Conservation (phyloP, 2,329 filamentous ascomycete genomes). For the Epichloe elymi region DNA sequence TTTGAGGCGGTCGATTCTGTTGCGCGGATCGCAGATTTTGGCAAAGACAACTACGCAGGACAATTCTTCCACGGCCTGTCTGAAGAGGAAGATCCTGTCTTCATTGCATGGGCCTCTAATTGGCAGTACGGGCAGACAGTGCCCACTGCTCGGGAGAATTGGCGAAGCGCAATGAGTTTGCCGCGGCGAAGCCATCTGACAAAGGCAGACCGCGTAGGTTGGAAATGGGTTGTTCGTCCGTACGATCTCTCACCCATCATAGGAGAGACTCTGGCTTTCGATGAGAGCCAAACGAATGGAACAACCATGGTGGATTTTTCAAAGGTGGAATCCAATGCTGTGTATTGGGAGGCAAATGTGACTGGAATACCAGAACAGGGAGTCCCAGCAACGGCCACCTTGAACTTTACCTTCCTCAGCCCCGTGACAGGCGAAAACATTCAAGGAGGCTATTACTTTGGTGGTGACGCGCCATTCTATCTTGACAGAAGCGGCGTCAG, state of each 20-base stretch:
- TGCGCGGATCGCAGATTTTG: slow-evolving; percentile 20
- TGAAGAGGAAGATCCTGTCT: slow-evolving; percentile 16
- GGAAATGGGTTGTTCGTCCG: slow-evolving; percentile 35
- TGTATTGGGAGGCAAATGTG: slow-evolving; percentile 43
- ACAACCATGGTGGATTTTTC: slow-evolving; percentile 37
- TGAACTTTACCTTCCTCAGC: slow-evolving; percentile 18
- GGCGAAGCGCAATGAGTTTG: slow-evolving; percentile 20
- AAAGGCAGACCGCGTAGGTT: slow-evolving; percentile 35
- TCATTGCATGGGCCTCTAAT: slow-evolving; percentile 23
- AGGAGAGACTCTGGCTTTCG: slow-evolving; percentile 29
- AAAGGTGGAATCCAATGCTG: slow-evolving; percentile 31
- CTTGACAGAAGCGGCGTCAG: slow-evolving; percentile 15
- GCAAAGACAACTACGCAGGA: slow-evolving; percentile 24
- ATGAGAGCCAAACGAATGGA: slow-evolving; percentile 32
- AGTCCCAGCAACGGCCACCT: slow-evolving; percentile 9
- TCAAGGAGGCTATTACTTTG: slow-evolving; percentile 15
- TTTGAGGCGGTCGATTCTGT: slow-evolving; percentile 26
- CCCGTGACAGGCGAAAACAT: slow-evolving; percentile 15
- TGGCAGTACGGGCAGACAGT: slow-evolving; percentile 20
- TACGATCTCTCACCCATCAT: slow-evolving; percentile 35
- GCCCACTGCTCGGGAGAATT: slow-evolving; percentile 18
- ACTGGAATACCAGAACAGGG: slow-evolving; percentile 19
- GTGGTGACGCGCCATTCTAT: slow-evolving; percentile 15
- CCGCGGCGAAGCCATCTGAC: slow-evolving; percentile 38
- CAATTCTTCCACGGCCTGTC: slow-evolving; percentile 20